Conservation (phyloP, 352 stramenopile species). For the Globisporangium lucens region DNA sequence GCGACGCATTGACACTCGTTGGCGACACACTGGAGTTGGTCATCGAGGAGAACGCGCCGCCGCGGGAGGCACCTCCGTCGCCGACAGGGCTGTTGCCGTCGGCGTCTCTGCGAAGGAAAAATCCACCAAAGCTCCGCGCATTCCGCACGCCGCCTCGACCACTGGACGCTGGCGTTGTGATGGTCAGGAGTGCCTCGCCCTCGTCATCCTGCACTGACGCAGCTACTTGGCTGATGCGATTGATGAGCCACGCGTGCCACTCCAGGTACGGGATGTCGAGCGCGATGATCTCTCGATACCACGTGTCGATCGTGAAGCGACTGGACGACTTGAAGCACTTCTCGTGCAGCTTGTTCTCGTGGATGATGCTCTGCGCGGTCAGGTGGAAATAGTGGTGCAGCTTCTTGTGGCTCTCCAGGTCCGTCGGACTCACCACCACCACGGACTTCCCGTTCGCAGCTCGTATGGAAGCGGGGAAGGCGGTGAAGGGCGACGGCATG, state of each 20-base stretch:
- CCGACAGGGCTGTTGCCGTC: conserved; percentile 6
- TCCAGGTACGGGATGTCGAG: conserved; percentile 70
- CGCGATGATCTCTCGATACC: conserved; percentile 76
- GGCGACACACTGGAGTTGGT: conserved; percentile 4
- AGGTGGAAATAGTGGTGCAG: conserved; percentile 88
- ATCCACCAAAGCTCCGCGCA: conserved; percentile 3
- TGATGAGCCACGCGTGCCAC: conserved; percentile 84
- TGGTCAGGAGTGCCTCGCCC: conserved; percentile 12
- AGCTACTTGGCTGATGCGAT: conserved; percentile 68
- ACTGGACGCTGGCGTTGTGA: not conserved
- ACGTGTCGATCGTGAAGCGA: conserved; percentile 79
- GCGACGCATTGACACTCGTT: not conserved
- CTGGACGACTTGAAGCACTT: conserved; percentile 78
- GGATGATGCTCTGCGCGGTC: conserved; percentile 82
- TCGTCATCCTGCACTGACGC: conserved; percentile 43
- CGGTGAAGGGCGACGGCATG: conserved; percentile 28
- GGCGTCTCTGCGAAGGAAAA: conserved; percentile 13
- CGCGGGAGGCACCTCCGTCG: not conserved
- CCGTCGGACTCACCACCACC: conserved; percentile 43
- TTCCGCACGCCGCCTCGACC: not conserved
- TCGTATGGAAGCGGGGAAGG: conserved; percentile 31
- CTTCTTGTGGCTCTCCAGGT: conserved; percentile 77
- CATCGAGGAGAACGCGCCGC: conserved; percentile 5
- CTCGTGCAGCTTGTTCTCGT: conserved; percentile 82
- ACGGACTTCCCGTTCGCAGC: conserved; percentile 32